Percentiles rank a stretch among this genome's conserved stretches.
These are phyloP conservation scores for Lupinus albus DNA, from an alignment of 306 rosid species.

Conservation along the genomic window DNA sequence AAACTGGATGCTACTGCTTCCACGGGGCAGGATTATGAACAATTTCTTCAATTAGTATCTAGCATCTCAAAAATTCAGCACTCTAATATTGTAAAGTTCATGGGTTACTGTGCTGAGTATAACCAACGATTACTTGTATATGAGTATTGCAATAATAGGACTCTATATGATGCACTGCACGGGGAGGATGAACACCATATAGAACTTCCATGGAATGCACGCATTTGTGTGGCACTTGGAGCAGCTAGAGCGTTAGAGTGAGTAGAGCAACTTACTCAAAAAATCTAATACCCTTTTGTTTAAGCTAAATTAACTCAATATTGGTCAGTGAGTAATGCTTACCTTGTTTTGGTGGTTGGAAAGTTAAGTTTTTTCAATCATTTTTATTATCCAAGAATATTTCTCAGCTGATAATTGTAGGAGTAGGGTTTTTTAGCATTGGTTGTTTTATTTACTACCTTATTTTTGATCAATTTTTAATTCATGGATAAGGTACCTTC, in stretches of 20 bases:
- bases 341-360: slow-evolving; percentile 25
- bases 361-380: background rate
- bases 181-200: slow-evolving; percentile 55
- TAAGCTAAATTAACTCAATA: slow-evolving; percentile 23
- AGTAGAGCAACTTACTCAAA: slow-evolving; percentile 41
- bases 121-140: slow-evolving; percentile 64
- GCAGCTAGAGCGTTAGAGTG: slow-evolving; percentile 86
- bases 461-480: background rate
- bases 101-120: slow-evolving; percentile 82
- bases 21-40: slow-evolving; percentile 57
- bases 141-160: slow-evolving; percentile 67
- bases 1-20: slow-evolving; percentile 61
- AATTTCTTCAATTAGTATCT: slow-evolving; percentile 64
- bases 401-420: background rate
- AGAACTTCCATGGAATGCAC: slow-evolving; percentile 69
- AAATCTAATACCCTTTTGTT: slow-evolving; percentile 4
- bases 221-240: slow-evolving; percentile 69
- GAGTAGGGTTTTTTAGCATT: background rate
- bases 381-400: slow-evolving; percentile 1
- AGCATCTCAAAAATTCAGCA: slow-evolving; percentile 64
- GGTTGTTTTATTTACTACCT: slow-evolving; percentile 14
- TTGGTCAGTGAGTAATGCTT: slow-evolving; percentile 1
- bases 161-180: slow-evolving; percentile 77
- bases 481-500: slow-evolving; percentile 64
- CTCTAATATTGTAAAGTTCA: slow-evolving; percentile 62